phyloP scores from a whole-genome alignment of 306 rosid species.

The Cicer yamashitae region DNA sequence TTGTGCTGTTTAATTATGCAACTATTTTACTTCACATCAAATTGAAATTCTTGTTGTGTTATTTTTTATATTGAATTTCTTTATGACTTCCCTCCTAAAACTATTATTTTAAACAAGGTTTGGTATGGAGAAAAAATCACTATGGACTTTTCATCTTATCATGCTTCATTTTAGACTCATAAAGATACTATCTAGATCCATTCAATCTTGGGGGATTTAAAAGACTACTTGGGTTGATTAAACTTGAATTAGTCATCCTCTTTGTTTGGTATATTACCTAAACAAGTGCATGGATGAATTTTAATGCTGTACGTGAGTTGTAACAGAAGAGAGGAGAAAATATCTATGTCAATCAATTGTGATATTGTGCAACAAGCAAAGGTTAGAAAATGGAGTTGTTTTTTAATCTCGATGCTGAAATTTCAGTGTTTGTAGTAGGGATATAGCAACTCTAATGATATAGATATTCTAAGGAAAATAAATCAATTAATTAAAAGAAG shows the following conservation, averaged over 20 bases:
- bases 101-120: constrained; percentile 1
- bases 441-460: neutral
- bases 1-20: neutral
- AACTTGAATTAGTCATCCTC: neutral
- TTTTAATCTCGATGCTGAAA: neutral
- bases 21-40: neutral
- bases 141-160: neutral
- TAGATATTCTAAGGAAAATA: constrained; percentile 9
- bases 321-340: constrained; percentile 9
- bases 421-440: neutral
- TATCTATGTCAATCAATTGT: neutral
- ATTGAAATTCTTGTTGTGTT: neutral
- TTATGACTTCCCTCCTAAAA: neutral
- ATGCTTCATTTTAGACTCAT: neutral
- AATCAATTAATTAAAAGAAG: neutral
- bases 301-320: neutral
- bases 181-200: constrained; percentile 8
- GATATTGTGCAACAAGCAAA: neutral
- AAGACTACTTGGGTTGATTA: neutral
- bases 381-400: neutral
- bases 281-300: neutral
- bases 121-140: neutral
- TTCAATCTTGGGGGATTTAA: neutral
- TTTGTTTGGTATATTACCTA: neutral
- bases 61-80: neutral